Conservation (phyloP, 1,284 basidiomycete genomes). For the Puccinia hordei region DNA sequence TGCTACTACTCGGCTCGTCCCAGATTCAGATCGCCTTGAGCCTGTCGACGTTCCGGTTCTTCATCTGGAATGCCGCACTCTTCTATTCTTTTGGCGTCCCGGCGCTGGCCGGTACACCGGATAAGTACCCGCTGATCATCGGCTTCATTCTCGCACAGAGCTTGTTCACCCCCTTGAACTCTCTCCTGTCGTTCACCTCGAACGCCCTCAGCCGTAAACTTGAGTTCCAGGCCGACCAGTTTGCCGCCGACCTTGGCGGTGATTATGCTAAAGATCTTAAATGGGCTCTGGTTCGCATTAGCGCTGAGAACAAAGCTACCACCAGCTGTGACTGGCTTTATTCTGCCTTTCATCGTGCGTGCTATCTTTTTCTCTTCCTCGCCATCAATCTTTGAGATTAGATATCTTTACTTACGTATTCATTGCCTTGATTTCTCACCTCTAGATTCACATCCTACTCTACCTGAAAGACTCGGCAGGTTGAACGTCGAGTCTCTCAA, state of each 20-base stretch:
- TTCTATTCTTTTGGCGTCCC: constrained; percentile 85
- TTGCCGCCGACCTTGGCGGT: constrained; percentile 69
- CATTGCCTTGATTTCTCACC: not conserved
- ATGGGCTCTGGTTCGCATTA: constrained; percentile 75
- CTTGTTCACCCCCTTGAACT: constrained; percentile 79
- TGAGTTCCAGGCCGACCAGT: constrained; percentile 86
- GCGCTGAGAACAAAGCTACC: constrained; percentile 85
- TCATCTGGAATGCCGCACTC: constrained; percentile 81
- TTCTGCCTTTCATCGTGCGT: constrained; percentile 48
- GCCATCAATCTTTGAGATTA: not conserved
- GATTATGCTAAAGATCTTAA: constrained; percentile 69
- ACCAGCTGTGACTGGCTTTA: constrained; percentile 87
- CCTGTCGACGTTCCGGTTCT: constrained; percentile 84
- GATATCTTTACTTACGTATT: not conserved
- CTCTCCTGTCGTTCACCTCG: constrained; percentile 73
- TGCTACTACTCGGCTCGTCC: constrained; percentile 80
- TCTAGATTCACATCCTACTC: constrained; percentile 47
- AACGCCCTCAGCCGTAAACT: constrained; percentile 79
- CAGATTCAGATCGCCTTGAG: constrained; percentile 85
- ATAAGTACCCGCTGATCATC: constrained; percentile 73
- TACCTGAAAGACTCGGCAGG: constrained; percentile 37
- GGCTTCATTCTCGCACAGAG: constrained; percentile 86
- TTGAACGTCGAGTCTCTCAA: constrained; percentile 3
- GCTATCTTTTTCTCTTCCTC: not conserved
- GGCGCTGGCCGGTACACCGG: constrained; percentile 61